These are phyloP conservation scores for Dactylellina cionopaga DNA, from an alignment of 2,329 filamentous ascomycete genomes.

Conservation along the genomic window DNA sequence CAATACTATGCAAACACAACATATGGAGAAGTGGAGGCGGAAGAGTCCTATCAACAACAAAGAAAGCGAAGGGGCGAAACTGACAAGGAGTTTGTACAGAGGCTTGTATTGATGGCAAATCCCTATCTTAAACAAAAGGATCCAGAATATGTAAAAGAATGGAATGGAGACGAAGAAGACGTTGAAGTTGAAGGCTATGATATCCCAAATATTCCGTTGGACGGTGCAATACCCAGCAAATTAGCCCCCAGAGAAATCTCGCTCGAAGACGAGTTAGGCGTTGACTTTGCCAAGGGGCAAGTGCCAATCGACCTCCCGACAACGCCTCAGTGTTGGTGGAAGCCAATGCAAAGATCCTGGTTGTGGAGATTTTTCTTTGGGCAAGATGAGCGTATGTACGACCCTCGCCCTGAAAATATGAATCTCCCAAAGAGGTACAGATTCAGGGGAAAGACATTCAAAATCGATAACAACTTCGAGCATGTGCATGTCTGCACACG, in stretches of 20 bases:
- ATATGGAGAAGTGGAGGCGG: not conserved
- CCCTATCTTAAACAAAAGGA: not conserved
- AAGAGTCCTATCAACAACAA: not conserved
- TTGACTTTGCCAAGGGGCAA: not conserved
- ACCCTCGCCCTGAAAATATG: not conserved
- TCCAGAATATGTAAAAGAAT: not conserved
- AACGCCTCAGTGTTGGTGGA: slow-evolving; percentile 3
- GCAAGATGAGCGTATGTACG: slow-evolving; percentile 20
- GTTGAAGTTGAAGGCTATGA: not conserved
- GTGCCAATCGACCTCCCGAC: not conserved
- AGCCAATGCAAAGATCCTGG: slow-evolving; percentile 12
- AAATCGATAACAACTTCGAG: slow-evolving; percentile 20
- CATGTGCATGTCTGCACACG: slow-evolving; percentile 14
- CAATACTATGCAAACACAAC: not conserved
- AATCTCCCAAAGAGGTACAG: slow-evolving; percentile 11
- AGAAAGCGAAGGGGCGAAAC: not conserved
- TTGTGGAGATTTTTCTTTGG: slow-evolving; percentile 33
- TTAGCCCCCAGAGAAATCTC: not conserved
- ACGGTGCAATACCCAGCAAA: too few relatives aligned
- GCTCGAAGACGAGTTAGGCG: not conserved
- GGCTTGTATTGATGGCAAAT: not conserved
- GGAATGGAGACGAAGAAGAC: not conserved
- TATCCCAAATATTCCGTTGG: too few relatives aligned
- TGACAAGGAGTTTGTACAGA: not conserved
- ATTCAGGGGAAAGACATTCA: slow-evolving; percentile 4